Evolutionary conservation across 2,329 filamentous ascomycete genomes (phyloP).

Genomic region (Clarireedia paspali): DNA sequence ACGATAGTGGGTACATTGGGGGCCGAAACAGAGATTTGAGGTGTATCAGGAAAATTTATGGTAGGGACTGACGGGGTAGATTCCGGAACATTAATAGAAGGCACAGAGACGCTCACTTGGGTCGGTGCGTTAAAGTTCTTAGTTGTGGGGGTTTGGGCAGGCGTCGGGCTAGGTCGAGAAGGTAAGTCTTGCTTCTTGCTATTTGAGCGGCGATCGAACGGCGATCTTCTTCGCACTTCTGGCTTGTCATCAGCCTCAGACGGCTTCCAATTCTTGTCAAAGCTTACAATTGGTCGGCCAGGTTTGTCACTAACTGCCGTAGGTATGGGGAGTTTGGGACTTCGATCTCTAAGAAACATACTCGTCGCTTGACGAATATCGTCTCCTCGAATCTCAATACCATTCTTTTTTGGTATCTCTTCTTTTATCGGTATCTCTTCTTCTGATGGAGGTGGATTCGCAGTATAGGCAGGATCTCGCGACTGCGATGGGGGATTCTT

Average conservation of each 20-base stretch:
- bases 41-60: conserved; percentile 27
- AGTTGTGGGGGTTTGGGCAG: conserved; percentile 31
- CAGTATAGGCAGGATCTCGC: conserved; percentile 70
- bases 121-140: conserved; percentile 34
- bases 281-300: conserved; percentile 94
- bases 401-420: conserved; percentile 50
- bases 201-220: conserved; percentile 20
- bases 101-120: conserved; percentile 37
- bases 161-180: conserved; percentile 22
- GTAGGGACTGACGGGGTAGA: conserved; percentile 24
- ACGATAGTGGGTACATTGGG: conserved; percentile 22
- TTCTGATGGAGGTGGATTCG: conserved; percentile 41
- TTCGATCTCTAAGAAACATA: conserved; percentile 81
- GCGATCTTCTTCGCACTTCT: conserved; percentile 35
- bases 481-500: conserved; percentile 78
- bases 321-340: conserved; percentile 77
- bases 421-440: conserved; percentile 27
- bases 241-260: conserved; percentile 58
- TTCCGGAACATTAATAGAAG: conserved; percentile 17
- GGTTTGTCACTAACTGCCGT: conserved; percentile 85
- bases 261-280: conserved; percentile 76
- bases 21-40: conserved; percentile 22
- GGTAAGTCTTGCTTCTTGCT: conserved; percentile 22
- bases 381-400: conserved; percentile 74
- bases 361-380: conserved; percentile 88